phyloP scores from a whole-genome alignment of 805 yeast genomes.

The Kregervanrija fluxuum region DNA sequence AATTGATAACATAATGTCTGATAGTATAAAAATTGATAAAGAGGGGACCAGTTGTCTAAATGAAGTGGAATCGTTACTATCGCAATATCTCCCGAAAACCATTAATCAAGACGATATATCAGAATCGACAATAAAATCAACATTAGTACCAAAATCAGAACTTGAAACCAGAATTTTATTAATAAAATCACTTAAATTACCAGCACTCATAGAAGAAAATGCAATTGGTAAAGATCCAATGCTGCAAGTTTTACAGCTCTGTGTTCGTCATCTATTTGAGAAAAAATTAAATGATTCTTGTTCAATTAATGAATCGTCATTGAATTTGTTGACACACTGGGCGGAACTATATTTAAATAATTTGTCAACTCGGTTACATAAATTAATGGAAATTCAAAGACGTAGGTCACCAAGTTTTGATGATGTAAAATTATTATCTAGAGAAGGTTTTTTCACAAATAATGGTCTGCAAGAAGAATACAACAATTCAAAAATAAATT shows the following conservation, averaged over 20 bases:
- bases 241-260: neutral
- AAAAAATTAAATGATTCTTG: neutral
- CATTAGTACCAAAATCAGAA: no score
- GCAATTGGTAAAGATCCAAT: slow-evolving; percentile 3
- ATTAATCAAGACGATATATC: neutral
- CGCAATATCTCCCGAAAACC: no score
- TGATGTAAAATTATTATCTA: slow-evolving; percentile 42
- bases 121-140: neutral
- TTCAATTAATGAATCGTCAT: slow-evolving; percentile 22
- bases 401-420: slow-evolving; percentile 44
- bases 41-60: no score
- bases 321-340: slow-evolving; percentile 31
- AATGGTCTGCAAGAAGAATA: slow-evolving; percentile 28
- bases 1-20: no score
- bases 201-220: neutral
- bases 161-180: no score
- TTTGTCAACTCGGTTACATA: slow-evolving; percentile 36
- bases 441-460: slow-evolving; percentile 35
- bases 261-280: neutral
- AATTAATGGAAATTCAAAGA: slow-evolving; percentile 52
- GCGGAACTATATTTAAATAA: slow-evolving; percentile 31
- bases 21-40: no score
- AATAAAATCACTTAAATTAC: no score
- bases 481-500: neutral
- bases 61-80: no score